Base-by-base conservation (phyloP, 768 basidiomycete species). In the Boletellus sp. region DNA sequence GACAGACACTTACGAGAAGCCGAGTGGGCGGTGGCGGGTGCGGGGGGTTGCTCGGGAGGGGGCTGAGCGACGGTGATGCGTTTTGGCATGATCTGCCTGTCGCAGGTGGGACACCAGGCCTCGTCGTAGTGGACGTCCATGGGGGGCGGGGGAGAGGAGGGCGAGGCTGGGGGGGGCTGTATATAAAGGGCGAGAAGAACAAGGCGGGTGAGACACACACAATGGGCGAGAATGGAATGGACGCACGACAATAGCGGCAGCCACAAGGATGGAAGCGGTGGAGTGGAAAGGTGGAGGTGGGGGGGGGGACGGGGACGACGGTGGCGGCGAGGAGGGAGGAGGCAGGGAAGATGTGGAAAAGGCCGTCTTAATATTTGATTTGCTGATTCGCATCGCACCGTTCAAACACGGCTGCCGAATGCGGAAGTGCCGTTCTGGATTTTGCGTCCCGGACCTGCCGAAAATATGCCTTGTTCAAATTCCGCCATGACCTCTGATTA, bases 51-150 rank as follows among this genome's bases (percentile, higher is more conserved):
- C 37, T 58, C 53, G 37, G 51, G 43, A 17, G 53, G 56, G 48
- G 81, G 61, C n/a, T n/a, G n/a, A 28, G 78, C 67, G 50, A 87
- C 76, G 12, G 74, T 74, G 55, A 70, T 72, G 55, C 86, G 84
- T 63, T 87, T 88, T n/a, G 90, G 89, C n/a, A 79, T 71, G 57
- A 92, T 90, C 55, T 85, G 84, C 57, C 80, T 74, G 60, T 83
- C 79, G 74, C 90, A 92, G 61, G 79, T 80, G 43, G 86, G 85
- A 77, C 89, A 91, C 85, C 85, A 92, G 48, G 81, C 73, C 54
- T 83, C 77, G 71, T 88, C 87, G 71, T 83, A 75, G 61, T 70
- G 63, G 55, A 65, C 58, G 52, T 62, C 71, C 59, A 68, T 71
- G 43, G 45, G 23, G 32, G 42, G 48, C 56, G 50, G 54, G 51